Evolutionary conservation across 2,329 filamentous ascomycete genomes (phyloP).

Genomic region (Diaporthe ilicicola): DNA sequence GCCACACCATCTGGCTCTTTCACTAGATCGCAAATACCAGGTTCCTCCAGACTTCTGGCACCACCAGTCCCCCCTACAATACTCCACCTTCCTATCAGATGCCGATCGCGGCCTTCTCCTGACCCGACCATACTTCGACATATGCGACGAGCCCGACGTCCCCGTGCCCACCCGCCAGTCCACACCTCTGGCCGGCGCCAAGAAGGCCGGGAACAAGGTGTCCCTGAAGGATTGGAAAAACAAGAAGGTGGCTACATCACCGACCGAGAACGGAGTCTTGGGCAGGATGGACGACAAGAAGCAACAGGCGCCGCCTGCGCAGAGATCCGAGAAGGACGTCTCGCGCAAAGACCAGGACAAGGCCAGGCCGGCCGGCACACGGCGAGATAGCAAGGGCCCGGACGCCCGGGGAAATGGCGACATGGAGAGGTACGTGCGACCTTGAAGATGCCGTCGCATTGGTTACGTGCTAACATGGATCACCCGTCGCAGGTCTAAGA

Average conservation of each 20-base stretch:
- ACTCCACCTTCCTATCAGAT: conserved; percentile 65
- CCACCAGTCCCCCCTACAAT: conserved; percentile 58
- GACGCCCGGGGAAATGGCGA: conserved; percentile 29
- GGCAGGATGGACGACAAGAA: conserved; percentile 36
- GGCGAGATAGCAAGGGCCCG: conserved; percentile 25
- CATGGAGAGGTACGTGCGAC: conserved; percentile 31
- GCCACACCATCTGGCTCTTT: conserved; percentile 62
- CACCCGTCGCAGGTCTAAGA: conserved; percentile 36
- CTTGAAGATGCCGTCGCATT: conserved; percentile 34
- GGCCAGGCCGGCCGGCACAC: conserved; percentile 30
- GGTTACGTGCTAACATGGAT: conserved; percentile 38
- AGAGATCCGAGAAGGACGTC: conserved; percentile 32
- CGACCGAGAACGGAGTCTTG: conserved; percentile 40
- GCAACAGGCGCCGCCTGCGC: conserved; percentile 31
- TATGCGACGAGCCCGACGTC: conserved; percentile 58
- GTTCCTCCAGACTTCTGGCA: conserved; percentile 54
- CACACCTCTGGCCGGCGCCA: conserved; percentile 39
- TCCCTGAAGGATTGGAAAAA: conserved; percentile 69
- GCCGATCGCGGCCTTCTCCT: conserved; percentile 66
- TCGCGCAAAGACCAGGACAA: conserved; percentile 35
- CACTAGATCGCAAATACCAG: conserved; percentile 57
- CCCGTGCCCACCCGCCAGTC: conserved; percentile 33
- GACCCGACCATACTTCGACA: conserved; percentile 65
- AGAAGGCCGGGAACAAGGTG: conserved; percentile 55
- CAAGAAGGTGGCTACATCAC: conserved; percentile 52